Conservation (phyloP, 805 yeast genomes). For the Candida xyloterini region DNA sequence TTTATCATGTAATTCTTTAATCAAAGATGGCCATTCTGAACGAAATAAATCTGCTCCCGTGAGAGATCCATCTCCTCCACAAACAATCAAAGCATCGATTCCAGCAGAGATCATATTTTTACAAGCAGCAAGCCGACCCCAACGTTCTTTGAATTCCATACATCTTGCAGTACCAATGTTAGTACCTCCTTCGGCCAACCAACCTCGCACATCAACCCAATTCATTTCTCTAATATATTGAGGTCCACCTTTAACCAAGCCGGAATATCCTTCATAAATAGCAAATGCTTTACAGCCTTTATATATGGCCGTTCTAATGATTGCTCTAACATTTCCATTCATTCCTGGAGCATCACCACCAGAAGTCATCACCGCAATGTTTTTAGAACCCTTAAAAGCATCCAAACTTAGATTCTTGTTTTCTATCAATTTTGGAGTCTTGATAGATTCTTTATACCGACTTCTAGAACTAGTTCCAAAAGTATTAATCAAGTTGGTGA, state of each 20-base stretch:
- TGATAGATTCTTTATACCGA: conserved; percentile 11
- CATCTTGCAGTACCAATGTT: conserved; percentile 78
- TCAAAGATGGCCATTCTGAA: conserved; percentile 71
- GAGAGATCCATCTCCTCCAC: conserved; percentile 83
- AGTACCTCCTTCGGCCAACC: conserved; percentile 71
- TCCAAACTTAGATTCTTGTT: neutral
- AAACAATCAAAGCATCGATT: conserved; percentile 73
- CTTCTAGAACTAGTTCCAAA: conserved; percentile 33
- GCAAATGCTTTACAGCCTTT: conserved; percentile 66
- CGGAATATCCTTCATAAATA: conserved; percentile 72
- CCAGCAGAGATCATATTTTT: conserved; percentile 66
- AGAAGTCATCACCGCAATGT: conserved; percentile 75
- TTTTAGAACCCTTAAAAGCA: conserved; percentile 26
- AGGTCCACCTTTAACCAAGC: conserved; percentile 62
- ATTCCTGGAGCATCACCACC: conserved; percentile 85
- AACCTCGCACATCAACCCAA: conserved; percentile 75
- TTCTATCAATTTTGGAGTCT: neutral
- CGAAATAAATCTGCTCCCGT: conserved; percentile 81
- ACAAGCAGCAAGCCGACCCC: conserved; percentile 63
- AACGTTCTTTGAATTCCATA: conserved; percentile 60
- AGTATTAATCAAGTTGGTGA: conserved; percentile 61
- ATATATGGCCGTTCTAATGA: conserved; percentile 64
- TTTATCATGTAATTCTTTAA: conserved; percentile 49
- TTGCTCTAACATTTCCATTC: conserved; percentile 75
- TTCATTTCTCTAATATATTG: conserved; percentile 55